Conservation (phyloP, 163 green algal species). For the Scenedesmus sp. region DNA sequence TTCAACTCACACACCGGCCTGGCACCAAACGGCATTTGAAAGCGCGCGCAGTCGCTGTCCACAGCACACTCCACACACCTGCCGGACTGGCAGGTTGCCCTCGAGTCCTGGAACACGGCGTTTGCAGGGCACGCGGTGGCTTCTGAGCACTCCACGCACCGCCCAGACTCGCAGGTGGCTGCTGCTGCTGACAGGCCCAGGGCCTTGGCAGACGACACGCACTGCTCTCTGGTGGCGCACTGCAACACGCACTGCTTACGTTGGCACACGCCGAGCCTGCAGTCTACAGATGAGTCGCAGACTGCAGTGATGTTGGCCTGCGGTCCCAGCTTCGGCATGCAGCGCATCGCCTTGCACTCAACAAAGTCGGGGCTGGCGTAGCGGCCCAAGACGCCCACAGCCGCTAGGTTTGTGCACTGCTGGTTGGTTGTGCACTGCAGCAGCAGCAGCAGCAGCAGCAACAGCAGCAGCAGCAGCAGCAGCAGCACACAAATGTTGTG, state of each 20-base stretch:
- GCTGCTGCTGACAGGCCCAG: background rate
- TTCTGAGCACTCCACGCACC: background rate
- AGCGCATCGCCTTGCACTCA: background rate
- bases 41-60: background rate
- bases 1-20: background rate
- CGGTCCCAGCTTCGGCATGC: background rate
- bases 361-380: background rate
- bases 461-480: background rate
- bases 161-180: background rate
- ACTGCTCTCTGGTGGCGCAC: background rate
- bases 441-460: background rate
- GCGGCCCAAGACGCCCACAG: background rate
- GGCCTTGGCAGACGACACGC: background rate
- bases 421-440: background rate
- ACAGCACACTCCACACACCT: background rate
- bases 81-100: background rate
- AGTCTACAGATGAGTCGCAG: background rate
- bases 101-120: background rate
- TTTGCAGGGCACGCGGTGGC: background rate
- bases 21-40: background rate
- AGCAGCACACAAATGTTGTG: background rate
- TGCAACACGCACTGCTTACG: background rate
- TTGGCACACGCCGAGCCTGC: background rate
- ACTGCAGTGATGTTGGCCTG: background rate
- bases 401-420: background rate